A percentile compares a stretch with the other conserved stretches of the same genome.
Conservation (phyloP, 208 protist species). For the Trypanosoma platydactyli region DNA sequence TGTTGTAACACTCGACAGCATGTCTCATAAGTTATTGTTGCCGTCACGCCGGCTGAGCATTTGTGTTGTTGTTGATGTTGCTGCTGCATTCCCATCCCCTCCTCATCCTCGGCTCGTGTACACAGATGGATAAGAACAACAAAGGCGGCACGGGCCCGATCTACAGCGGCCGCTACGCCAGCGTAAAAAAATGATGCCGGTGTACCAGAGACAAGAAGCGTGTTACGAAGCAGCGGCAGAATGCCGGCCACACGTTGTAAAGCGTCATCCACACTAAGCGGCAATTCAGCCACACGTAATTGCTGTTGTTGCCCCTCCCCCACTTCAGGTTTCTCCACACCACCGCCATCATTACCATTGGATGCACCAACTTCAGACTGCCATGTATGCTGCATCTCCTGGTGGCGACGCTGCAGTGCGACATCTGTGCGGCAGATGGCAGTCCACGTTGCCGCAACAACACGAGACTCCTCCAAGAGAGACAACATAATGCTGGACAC, state of each 20-base stretch:
- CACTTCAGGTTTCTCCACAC: constrained; percentile 14
- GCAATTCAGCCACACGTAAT: not conserved
- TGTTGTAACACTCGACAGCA: constrained; percentile 22
- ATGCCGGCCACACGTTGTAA: constrained; percentile 7
- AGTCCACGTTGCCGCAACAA: constrained; percentile 53
- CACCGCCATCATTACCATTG: not conserved
- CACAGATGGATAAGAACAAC: constrained; percentile 14
- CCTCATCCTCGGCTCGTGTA: constrained; percentile 1
- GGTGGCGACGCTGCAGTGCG: constrained; percentile 30
- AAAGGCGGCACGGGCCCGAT: constrained; percentile 16
- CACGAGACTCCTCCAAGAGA: constrained; percentile 29
- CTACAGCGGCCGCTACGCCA: constrained; percentile 25
- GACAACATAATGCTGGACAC: constrained; percentile 38
- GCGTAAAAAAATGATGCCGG: constrained; percentile 28
- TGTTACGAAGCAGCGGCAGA: constrained; percentile 18
- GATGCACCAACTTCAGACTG: constrained; percentile 1
- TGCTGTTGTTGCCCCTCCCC: constrained; percentile 1
- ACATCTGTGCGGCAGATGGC: constrained; percentile 49
- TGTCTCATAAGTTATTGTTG: constrained; percentile 9
- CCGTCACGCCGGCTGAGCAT: not conserved
- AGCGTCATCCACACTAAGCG: not conserved
- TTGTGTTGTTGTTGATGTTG: not conserved
- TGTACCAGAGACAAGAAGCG: constrained; percentile 25
- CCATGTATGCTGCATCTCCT: constrained; percentile 25
- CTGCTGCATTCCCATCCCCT: too few species aligned